Evolutionary conservation across 257 asterid species (phyloP), one percentile per base, ranked within the genome.

Genomic region (Plectranthus barbatus): DNA sequence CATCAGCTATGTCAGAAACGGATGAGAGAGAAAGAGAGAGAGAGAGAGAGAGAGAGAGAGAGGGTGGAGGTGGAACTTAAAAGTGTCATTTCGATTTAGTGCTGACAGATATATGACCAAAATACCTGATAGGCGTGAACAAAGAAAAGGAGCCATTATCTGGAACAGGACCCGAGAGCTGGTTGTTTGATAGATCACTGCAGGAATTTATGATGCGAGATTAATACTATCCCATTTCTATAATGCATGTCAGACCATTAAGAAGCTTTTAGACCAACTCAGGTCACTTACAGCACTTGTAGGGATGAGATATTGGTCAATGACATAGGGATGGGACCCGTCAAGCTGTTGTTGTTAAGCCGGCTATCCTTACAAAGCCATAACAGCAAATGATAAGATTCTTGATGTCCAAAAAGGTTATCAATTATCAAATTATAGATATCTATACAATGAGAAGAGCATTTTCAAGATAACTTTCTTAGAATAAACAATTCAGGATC

Each of bases 161-260:
- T 6, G 97, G 97, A 78, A 90, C 96, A 47, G 78, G 72, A 68
- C 97, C 97, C 11, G 92, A 80, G 42, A 90, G 96, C 42, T 42
- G 83, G 65, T 90, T 90, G 84, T 90, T 90, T 4, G 97, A 90
- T 50, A 90, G 74, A 82, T 90, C 97, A 80, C 97, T 90, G 83
- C 61, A 78, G 33, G 55, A 62, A 56, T 49, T 47, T 33, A 36
- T 21, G 23, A 40, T 12, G 34, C 24, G 33, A 56, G 49, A 69
- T 60, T n/a, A 49, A 56, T 54, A 63, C 39, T 20, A 39, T 18
- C 46, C 37, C 15, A 42, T 52, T 47, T 49, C 49, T 34, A 53
- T n/a, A 52, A 5, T 37, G 39, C 56, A 24, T 10, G 6, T n/a
- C 48, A 41, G 7, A 18, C n/a, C 26, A 31, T 6, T 4, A 20